These are phyloP conservation scores for Populus ilicifolia DNA, from an alignment of 345 rosid genomes.

Conservation along the genomic window DNA sequence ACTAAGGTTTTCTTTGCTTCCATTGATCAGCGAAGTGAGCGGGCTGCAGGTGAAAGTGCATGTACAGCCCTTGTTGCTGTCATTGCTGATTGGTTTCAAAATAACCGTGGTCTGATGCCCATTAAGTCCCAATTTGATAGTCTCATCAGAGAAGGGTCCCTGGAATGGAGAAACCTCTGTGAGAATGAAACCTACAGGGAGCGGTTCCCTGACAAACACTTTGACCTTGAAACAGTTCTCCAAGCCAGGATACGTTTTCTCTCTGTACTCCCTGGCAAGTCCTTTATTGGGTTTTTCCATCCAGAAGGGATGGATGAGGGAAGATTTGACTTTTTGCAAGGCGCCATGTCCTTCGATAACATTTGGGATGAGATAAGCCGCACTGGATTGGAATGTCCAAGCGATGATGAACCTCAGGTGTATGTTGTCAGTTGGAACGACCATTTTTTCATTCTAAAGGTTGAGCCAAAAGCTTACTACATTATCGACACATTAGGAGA, in stretches of 20 bases:
- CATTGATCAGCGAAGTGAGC: conserved; percentile 90
- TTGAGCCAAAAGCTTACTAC: conserved; percentile 80
- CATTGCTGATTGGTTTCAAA: conserved; percentile 88
- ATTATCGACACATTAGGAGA: conserved; percentile 93
- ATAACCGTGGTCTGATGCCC: conserved; percentile 71
- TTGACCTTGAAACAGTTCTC: conserved; percentile 88
- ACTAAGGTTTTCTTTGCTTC: conserved; percentile 79
- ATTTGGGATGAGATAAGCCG: conserved; percentile 88
- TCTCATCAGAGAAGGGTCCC: conserved; percentile 86
- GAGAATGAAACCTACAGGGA: conserved; percentile 67
- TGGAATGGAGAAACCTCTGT: conserved; percentile 92
- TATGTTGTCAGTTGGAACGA: conserved; percentile 99
- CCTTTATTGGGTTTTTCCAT: conserved; percentile 88
- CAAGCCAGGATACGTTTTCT: conserved; percentile 80
- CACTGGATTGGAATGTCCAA: conserved; percentile 40
- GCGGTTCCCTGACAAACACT: conserved; percentile 87
- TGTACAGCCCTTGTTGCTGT: conserved; percentile 95
- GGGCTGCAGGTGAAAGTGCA: conserved; percentile 94
- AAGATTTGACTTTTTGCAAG: conserved; percentile 68
- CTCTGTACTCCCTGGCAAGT: conserved; percentile 60
- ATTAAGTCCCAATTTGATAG: conserved; percentile 87
- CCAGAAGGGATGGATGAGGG: conserved; percentile 76
- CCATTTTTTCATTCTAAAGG: conserved; percentile 85
- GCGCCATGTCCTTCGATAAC: conserved; percentile 88
- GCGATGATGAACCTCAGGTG: conserved; percentile 46